Conservation (phyloP, 495 filamentous ascomycete genomes). For the Hyaloscypha hepaticicola region DNA sequence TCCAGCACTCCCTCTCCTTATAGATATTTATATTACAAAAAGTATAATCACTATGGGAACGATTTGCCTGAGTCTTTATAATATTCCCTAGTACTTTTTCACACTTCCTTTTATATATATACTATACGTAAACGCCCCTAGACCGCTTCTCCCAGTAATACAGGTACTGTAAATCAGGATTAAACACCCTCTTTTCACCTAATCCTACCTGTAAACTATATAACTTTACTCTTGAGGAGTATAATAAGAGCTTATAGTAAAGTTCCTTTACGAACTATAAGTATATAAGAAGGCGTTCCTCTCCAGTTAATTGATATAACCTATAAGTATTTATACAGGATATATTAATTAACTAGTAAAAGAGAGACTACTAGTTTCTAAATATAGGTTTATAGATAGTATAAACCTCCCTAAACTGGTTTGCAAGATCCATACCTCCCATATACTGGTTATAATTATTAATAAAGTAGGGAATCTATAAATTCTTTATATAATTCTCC, state of each 20-base stretch:
- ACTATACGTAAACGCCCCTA: background rate
- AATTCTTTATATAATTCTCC: background rate
- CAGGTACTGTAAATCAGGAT: background rate
- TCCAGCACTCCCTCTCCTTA: background rate
- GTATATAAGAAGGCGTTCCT: background rate
- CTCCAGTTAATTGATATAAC: slow-evolving; percentile 4
- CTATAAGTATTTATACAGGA: slow-evolving; percentile 14
- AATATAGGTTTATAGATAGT: slow-evolving; percentile 16
- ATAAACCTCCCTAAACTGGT: slow-evolving; percentile 30
- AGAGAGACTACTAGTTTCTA: slow-evolving; percentile 31
- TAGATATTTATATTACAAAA: background rate
- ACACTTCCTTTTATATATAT: background rate
- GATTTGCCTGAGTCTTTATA: background rate
- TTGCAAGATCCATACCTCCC: slow-evolving; percentile 34
- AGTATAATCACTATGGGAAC: background rate
- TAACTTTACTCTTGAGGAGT: background rate
- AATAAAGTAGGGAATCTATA: slow-evolving; percentile 23
- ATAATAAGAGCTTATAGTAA: background rate
- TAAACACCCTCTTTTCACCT: background rate
- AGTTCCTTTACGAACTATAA: too few species aligned
- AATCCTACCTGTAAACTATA: background rate
- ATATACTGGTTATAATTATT: slow-evolving; percentile 36
- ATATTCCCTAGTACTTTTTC: background rate
- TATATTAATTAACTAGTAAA: slow-evolving; percentile 32
- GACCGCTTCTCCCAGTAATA: slow-evolving; percentile 1